Evolutionary conservation across 495 filamentous ascomycete species (phyloP).

Genomic region (Aspergillus cristatus): DNA sequence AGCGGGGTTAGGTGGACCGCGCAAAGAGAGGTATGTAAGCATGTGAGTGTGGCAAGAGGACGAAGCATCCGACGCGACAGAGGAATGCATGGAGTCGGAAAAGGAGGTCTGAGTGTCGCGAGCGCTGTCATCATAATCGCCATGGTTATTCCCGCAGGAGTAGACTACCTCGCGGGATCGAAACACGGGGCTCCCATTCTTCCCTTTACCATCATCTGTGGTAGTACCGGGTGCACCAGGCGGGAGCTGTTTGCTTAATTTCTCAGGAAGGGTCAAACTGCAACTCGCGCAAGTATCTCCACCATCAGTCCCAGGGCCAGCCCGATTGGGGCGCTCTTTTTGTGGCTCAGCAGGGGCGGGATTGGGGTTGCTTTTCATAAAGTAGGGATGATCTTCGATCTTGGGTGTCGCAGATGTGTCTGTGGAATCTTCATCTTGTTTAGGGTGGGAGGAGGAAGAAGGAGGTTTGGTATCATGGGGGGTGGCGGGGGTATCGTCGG

Average conservation of each 20-base stretch:
- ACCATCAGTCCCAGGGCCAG: constrained; percentile 23
- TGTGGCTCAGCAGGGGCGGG: constrained; percentile 26
- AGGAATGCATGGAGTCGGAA: constrained; percentile 37
- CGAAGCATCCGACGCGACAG: constrained; percentile 35
- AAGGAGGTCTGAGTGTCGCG: constrained; percentile 30
- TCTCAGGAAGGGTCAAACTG: constrained; percentile 44
- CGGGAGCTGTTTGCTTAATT: constrained; percentile 45
- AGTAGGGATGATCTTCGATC: constrained; percentile 40
- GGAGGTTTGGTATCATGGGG: constrained; percentile 16
- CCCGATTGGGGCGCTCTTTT: constrained; percentile 22
- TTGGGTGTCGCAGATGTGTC: constrained; percentile 18
- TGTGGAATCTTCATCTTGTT: constrained; percentile 7
- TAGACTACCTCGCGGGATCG: constrained; percentile 43
- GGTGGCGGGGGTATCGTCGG: constrained; percentile 23
- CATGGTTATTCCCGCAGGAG: constrained; percentile 33
- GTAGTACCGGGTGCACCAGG: constrained; percentile 42
- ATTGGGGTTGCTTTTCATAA: constrained; percentile 22
- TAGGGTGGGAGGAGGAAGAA: constrained; percentile 9
- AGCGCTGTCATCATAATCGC: constrained; percentile 29
- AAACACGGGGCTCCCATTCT: constrained; percentile 48
- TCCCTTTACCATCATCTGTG: constrained; percentile 39
- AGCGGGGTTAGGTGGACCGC: constrained; percentile 61
- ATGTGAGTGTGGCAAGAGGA: constrained; percentile 64
- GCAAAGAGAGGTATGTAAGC: constrained; percentile 77
- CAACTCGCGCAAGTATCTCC: constrained; percentile 51